phyloP scores from a whole-genome alignment of 192 early-diverging fungal species.

The Rhizoclosmatium sp. region DNA sequence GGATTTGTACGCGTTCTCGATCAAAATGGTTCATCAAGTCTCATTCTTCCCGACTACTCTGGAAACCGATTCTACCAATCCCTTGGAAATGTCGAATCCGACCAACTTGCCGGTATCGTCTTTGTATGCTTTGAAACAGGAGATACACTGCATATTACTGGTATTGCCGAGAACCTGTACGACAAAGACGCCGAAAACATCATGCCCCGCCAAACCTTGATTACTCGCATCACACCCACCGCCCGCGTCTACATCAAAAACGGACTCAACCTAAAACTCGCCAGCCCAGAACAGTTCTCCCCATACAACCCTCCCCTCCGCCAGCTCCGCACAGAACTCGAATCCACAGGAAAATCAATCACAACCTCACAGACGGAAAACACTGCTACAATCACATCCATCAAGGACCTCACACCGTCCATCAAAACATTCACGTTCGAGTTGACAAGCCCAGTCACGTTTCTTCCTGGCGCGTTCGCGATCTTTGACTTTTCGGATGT shows the following conservation, averaged over 20 bases:
- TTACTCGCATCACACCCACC: conserved; percentile 9
- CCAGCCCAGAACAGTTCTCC: conserved; percentile 19
- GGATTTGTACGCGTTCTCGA: conserved; percentile 36
- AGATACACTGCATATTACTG: conserved; percentile 38
- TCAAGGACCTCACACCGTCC: neutral
- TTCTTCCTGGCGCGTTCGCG: conserved; percentile 27
- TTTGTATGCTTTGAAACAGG: conserved; percentile 38
- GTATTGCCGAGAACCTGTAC: conserved; percentile 36
- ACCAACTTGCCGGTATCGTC: conserved; percentile 30
- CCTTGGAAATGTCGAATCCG: conserved; percentile 36
- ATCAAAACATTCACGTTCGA: conserved; percentile 39
- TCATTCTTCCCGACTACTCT: conserved; percentile 39
- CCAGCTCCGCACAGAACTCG: conserved; percentile 14
- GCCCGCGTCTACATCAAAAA: conserved; percentile 27
- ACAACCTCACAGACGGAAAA: neutral
- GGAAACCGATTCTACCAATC: conserved; percentile 44
- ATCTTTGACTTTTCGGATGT: conserved; percentile 37
- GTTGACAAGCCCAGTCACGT: conserved; percentile 6
- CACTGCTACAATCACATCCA: neutral
- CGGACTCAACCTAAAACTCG: conserved; percentile 11
- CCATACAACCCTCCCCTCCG: conserved; percentile 45
- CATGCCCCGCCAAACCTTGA: conserved; percentile 22
- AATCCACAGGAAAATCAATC: neutral
- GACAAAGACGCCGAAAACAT: conserved; percentile 29
- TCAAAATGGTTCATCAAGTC: neutral